Evolutionary conservation across 345 rosid genomes (phyloP).

Genomic region (Lenwebbia sp.): DNA sequence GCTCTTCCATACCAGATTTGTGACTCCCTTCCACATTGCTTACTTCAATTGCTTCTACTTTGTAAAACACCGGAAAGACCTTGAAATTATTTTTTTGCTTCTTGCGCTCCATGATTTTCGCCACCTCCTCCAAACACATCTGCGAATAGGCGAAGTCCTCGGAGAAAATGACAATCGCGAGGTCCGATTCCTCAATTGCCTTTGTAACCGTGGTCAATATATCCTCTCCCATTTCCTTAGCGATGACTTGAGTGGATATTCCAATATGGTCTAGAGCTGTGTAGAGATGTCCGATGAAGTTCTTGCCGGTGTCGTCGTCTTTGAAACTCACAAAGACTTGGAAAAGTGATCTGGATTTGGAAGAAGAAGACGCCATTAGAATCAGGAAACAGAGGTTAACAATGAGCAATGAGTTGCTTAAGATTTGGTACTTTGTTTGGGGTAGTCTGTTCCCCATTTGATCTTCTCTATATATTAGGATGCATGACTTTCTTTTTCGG

Average conservation of each 20-base stretch:
- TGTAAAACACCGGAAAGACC: neutral
- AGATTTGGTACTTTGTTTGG: neutral
- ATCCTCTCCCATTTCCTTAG: neutral
- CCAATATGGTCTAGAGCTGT: neutral
- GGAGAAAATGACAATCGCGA: neutral
- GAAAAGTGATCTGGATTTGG: neutral
- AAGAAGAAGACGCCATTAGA: neutral
- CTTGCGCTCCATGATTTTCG: neutral
- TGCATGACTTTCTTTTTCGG: no score
- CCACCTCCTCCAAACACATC: neutral
- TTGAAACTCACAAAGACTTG: neutral
- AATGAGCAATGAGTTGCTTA: neutral
- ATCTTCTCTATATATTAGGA: no score
- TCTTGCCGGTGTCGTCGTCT: neutral
- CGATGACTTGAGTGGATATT: neutral
- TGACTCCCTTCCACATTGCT: neutral
- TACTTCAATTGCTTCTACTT: neutral
- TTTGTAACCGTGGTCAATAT: neutral
- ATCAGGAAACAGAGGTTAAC: neutral
- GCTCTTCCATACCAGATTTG: neutral
- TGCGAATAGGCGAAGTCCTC: neutral
- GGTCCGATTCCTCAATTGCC: neutral
- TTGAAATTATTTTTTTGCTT: neutral
- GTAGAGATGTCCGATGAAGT: neutral
- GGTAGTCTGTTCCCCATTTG: no score